Base-by-base conservation (phyloP, 305 asterid genomes). In the Fraxinus albicans region DNA sequence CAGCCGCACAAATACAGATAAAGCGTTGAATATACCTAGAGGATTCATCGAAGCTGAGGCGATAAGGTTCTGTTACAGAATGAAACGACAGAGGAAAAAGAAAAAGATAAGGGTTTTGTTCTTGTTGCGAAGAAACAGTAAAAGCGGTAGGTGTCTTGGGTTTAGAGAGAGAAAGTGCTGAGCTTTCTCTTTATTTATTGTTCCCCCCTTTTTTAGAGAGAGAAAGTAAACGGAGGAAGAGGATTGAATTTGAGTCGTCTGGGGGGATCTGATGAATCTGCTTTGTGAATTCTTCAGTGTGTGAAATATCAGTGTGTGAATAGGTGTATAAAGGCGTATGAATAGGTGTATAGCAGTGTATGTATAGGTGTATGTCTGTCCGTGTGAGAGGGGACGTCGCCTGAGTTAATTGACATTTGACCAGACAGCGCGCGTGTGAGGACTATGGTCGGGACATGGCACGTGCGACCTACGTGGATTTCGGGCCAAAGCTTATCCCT, bases 1-100 rank as follows among this genome's bases (percentile, higher is more conserved):
- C 55, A 12, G n/a, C 40, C 40, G 55, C 6, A 47, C 55, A 12
- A 12, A 12, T 10, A 47, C 55, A 47, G 55, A 47, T 47, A 47
- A 47, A 47, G 55, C 55, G 5, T 47, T 13, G 55, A 47, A 47
- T 47, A 47, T 83, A 85, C 88, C 88, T 81, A 13, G 76, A 4
- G 85, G 82, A 77, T 77, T 82, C 83, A 29, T 4, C 79, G 75
- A 82, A 78, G 76, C 79, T 72, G 86, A 55, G 42, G 73, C 47
- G 85, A 81, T 80, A 77, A 84, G 85, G 85, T 77, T 84, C 79
- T 3, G 27, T 19, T 58, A 47, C 79, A 79, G 50, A 31, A 42
- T 25, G 25, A 38, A 47, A 42, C 34, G 5, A 60, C 23, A 63
- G 33, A 58, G 15, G 27, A 69, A 33, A 23, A 23, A 60, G 25